Evolutionary conservation across 495 filamentous ascomycete genomes (phyloP).

Genomic region (Xylaria sp.): DNA sequence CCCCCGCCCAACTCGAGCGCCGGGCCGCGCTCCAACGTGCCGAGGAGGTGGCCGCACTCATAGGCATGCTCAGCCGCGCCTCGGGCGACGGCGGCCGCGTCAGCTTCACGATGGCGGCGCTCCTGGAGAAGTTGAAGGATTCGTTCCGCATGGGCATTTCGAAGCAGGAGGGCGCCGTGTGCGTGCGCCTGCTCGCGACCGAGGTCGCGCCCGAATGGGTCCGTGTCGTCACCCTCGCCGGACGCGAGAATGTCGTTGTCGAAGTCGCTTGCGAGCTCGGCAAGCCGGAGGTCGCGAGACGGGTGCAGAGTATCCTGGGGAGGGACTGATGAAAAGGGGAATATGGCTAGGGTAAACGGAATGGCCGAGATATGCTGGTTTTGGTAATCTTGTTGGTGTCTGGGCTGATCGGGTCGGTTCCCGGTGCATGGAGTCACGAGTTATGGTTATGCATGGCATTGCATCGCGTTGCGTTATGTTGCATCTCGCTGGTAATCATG

Average conservation of each 20-base stretch:
- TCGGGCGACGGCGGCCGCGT: conserved; percentile 47
- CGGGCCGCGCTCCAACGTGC: conserved; percentile 65
- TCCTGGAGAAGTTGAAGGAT: conserved; percentile 65
- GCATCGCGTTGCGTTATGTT: conserved; percentile 1
- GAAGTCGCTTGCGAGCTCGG: conserved; percentile 51
- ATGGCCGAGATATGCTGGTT: too few species aligned
- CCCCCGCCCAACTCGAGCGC: conserved; percentile 59
- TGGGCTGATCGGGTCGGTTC: background rate
- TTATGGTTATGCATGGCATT: background rate
- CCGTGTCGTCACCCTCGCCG: conserved; percentile 60
- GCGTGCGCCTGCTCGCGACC: conserved; percentile 60
- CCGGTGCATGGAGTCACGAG: background rate
- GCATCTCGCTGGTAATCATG: background rate
- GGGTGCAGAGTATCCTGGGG: conserved; percentile 49
- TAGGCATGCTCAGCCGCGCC: conserved; percentile 62
- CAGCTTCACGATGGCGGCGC: conserved; percentile 66
- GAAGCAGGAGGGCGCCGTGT: conserved; percentile 61
- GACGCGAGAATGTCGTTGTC: conserved; percentile 64
- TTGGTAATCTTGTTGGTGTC: too few species aligned
- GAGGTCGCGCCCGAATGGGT: conserved; percentile 73
- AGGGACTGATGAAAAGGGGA: conserved; percentile 14
- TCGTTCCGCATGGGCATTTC: conserved; percentile 67
- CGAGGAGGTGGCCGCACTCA: conserved; percentile 65
- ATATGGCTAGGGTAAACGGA: background rate
- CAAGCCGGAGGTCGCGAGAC: conserved; percentile 50